Conservation (phyloP, 495 filamentous ascomycete species). For the Saxophila tyrrhenica region DNA sequence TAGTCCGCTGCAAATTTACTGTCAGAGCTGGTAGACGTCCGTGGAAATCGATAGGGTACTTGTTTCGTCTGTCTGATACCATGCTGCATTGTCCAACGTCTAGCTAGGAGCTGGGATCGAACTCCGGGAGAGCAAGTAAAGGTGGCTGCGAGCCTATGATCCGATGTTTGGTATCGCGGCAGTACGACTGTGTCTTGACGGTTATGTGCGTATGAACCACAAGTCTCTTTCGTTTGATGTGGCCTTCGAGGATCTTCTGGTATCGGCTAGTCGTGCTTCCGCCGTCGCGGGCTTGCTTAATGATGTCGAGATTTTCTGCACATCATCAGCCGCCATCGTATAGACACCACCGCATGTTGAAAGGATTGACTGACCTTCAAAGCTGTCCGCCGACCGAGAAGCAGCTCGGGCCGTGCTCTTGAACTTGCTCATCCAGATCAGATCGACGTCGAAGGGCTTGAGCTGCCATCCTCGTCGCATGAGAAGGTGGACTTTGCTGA, state of each 20-base stretch:
- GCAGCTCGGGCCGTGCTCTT: constrained; percentile 51
- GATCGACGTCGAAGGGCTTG: constrained; percentile 52
- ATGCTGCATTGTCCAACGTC: constrained; percentile 39
- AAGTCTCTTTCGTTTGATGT: not conserved
- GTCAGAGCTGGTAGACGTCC: constrained; percentile 50
- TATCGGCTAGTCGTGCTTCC: constrained; percentile 51
- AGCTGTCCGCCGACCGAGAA: constrained; percentile 40
- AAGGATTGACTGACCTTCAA: not conserved
- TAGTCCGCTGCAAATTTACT: constrained; percentile 50
- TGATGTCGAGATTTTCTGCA: constrained; percentile 46
- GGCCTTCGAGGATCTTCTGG: not conserved
- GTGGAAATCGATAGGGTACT: constrained; percentile 42
- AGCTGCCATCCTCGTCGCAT: constrained; percentile 22
- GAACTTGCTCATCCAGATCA: constrained; percentile 57
- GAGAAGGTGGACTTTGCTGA: not conserved
- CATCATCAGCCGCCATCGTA: too few relatives aligned
- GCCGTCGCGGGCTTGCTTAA: constrained; percentile 46
- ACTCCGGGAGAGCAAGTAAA: constrained; percentile 11
- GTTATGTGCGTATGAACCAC: not conserved
- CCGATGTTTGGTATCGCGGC: not conserved
- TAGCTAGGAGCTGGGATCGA: constrained; percentile 54
- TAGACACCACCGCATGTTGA: not conserved
- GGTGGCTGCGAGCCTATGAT: not conserved
- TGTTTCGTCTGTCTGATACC: too few relatives aligned
- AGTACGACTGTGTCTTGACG: not conserved